Evolutionary conservation across 768 basidiomycete genomes (phyloP).

Genomic region (Auriscalpium orientale): DNA sequence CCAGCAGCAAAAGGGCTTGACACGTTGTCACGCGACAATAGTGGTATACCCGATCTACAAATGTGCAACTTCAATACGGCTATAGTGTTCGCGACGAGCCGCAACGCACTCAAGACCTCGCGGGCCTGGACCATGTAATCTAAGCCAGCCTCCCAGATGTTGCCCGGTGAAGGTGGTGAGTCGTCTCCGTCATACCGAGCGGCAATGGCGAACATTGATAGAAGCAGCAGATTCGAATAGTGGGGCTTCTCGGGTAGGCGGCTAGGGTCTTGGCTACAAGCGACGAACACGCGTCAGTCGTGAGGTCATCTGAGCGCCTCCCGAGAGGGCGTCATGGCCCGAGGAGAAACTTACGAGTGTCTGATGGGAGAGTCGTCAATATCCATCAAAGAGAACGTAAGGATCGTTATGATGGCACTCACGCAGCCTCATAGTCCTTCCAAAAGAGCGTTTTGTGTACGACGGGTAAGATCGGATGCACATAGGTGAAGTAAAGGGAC

Average conservation of each 20-base stretch:
- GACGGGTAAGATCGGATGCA: slow-evolving; percentile 79
- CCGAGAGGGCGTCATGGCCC: too few relatives aligned
- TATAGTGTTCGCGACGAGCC: too few relatives aligned
- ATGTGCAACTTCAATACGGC: slow-evolving; percentile 10
- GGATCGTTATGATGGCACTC: neutral
- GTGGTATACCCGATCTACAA: slow-evolving; percentile 54
- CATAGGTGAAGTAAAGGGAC: slow-evolving; percentile 72
- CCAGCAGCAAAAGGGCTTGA: slow-evolving; percentile 72
- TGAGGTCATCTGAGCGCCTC: neutral
- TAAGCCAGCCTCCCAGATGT: slow-evolving; percentile 66
- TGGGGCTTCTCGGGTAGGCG: slow-evolving; percentile 33
- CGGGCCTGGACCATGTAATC: slow-evolving; percentile 58
- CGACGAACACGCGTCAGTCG: too few relatives aligned
- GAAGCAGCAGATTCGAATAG: slow-evolving; percentile 58
- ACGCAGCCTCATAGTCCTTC: slow-evolving; percentile 40
- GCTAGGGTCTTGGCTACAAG: neutral
- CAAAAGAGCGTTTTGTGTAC: slow-evolving; percentile 68
- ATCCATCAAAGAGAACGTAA: neutral
- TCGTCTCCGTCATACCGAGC: slow-evolving; percentile 60
- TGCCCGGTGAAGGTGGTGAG: slow-evolving; percentile 34
- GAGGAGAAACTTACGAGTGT: slow-evolving; percentile 4
- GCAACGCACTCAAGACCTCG: slow-evolving; percentile 48
- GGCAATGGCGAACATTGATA: slow-evolving; percentile 77
- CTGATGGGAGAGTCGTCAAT: neutral
- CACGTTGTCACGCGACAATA: slow-evolving; percentile 67